These are phyloP conservation scores for Thinopyrum elongatum DNA, from an alignment of 176 grass and related monocot species.

Conservation along the genomic window DNA sequence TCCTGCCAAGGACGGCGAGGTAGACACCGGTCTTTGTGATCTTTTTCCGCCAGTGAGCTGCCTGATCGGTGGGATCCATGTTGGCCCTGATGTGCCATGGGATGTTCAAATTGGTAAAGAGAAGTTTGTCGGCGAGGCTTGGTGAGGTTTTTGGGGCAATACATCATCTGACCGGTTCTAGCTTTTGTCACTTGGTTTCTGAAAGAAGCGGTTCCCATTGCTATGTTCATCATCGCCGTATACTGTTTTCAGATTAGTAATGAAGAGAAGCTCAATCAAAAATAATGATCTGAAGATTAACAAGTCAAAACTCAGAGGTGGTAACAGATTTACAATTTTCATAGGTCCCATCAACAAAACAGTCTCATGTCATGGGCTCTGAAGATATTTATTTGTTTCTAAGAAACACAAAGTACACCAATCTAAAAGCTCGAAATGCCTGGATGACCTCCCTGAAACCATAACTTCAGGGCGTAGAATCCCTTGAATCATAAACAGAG, in stretches of 20 bases:
- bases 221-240: not conserved
- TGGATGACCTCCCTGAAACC: no score
- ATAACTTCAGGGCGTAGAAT: no score
- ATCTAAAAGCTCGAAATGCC: not conserved
- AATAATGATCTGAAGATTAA: not conserved
- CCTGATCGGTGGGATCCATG: no score
- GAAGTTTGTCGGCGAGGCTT: no score
- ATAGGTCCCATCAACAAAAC: not conserved
- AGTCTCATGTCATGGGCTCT: not conserved
- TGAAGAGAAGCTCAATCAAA: not conserved
- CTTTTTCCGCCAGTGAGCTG: no score
- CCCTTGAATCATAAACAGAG: no score
- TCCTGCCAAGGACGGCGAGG: no score
- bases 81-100: no score
- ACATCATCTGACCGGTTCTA: not conserved
- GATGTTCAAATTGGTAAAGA: no score
- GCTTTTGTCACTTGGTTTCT: not conserved
- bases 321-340: not conserved
- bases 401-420: not conserved
- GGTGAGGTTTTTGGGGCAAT: no score
- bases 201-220: not conserved
- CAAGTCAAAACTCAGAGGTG: not conserved
- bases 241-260: no score
- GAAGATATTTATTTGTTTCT: constrained; percentile 6
- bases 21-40: no score